Conservation (phyloP, 2,329 filamentous ascomycete species). For the Myotisia sp. region DNA sequence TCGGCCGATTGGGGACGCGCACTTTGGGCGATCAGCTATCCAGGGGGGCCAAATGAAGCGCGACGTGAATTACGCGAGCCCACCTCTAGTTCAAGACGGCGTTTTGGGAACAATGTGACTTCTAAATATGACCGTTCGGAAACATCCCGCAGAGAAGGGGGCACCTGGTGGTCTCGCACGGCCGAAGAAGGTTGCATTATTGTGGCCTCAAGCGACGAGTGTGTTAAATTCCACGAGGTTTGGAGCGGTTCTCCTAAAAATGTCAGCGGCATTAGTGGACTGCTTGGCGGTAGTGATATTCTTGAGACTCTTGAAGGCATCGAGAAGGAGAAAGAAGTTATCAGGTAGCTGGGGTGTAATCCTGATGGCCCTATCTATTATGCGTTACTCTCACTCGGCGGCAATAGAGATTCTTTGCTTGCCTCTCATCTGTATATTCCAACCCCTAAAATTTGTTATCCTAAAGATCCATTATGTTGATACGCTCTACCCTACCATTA, state of each 20-base stretch:
- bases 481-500: too few species aligned
- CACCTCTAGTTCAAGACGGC: not conserved
- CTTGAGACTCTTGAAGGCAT: conserved; percentile 70
- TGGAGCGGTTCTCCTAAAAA: conserved; percentile 55
- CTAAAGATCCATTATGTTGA: too few species aligned
- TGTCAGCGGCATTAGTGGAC: conserved; percentile 40
- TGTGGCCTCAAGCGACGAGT: conserved; percentile 81
- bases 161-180: conserved; percentile 42
- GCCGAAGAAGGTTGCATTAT: conserved; percentile 70
- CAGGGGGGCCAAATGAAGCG: conserved; percentile 41
- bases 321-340: conserved; percentile 46
- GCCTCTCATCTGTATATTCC: too few species aligned
- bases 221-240: conserved; percentile 88
- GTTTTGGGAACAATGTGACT: not conserved
- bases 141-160: conserved; percentile 34
- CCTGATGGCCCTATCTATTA: too few species aligned
- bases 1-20: conserved; percentile 38
- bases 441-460: too few species aligned
- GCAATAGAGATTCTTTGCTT: too few species aligned
- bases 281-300: conserved; percentile 72
- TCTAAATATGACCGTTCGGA: conserved; percentile 1
- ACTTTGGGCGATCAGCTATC: conserved; percentile 77
- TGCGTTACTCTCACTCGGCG: too few species aligned
- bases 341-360: conserved; percentile 38
- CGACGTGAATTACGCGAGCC: not conserved